Evolutionary conservation across 2,329 filamentous ascomycete species (phyloP), one percentile per base, ranked within the genome.

Genomic region (Chrysosporium queenslandicum): DNA sequence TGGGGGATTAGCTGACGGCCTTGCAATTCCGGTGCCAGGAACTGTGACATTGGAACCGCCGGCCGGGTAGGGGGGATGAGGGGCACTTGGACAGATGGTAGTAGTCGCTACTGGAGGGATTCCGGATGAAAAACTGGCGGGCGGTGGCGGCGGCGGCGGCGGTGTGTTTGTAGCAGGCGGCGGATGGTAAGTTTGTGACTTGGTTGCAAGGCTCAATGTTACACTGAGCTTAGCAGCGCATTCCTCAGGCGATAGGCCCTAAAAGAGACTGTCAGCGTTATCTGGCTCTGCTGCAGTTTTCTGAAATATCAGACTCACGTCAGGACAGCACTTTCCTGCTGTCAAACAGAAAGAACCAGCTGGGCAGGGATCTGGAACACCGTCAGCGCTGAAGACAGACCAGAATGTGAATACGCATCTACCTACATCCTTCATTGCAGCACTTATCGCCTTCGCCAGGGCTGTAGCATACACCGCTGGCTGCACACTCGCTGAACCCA

Each of bases 391-490:
- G 11, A 37, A 18, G 16, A 36, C 18, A 27, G 4, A 1, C 16
- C 1, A 40, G 2, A 5, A 27, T 39, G n/a, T 8, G 18, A 16
- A 5, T 18, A 29, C 21, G 37, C 21, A 12, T 21, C 18, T 23
- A 55, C 58, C 48, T 56, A 59, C 59, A 61, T 53, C 52, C 54
- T 43, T 50, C 56, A 18, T 49, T 46, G 52, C 60, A 61, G 54
- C 60, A 62, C 27, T 55, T 49, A 18, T 62, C 57, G 12, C 58
- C 58, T 25, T 50, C 54, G 32, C 23, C 49, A 40, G 56, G 48
- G 41, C 54, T 58, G 49, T 57, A 59, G 45, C 58, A 59, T 30
- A 49, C 20, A 12, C 50, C 43, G 45, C 53, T 50, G 25, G 43
- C 32, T 25, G 54, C 58, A 27, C 58, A 59, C 16, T 55, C 49